Evolutionary conservation across 495 filamentous ascomycete genomes (phyloP).

Genomic region (Penicillium nucicola): DNA sequence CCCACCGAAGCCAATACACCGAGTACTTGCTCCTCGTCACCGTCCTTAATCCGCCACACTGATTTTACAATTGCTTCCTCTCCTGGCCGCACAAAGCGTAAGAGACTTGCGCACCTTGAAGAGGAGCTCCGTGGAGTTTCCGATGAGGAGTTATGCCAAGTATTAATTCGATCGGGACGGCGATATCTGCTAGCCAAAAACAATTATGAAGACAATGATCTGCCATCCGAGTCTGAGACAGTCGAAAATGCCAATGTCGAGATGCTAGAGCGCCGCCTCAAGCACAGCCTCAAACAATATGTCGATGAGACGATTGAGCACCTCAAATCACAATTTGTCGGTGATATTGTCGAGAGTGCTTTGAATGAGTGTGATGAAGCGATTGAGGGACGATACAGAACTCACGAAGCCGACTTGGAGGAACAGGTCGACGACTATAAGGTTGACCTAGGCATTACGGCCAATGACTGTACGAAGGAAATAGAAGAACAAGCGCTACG

Average conservation of each 20-base stretch:
- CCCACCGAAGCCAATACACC: slow-evolving; percentile 19
- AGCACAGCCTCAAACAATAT: slow-evolving; percentile 9
- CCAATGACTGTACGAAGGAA: too few species aligned
- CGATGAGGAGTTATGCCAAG: too few species aligned
- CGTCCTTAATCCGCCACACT: slow-evolving; percentile 17
- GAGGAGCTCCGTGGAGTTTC: too few species aligned
- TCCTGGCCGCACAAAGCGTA: slow-evolving; percentile 8
- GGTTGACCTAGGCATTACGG: too few species aligned
- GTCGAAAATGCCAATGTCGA: slow-evolving; percentile 5
- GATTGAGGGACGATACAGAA: slow-evolving; percentile 13
- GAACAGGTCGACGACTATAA: too few species aligned
- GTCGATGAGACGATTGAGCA: too few species aligned
- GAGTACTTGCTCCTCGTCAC: slow-evolving; percentile 16
- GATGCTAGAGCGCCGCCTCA: slow-evolving; percentile 11
- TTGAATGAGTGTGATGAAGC: slow-evolving; percentile 14
- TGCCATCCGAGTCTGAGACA: slow-evolving; percentile 2
- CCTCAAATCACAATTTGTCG: slow-evolving; percentile 5
- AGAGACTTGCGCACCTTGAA: slow-evolving; percentile 11
- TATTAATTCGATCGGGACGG: too few species aligned
- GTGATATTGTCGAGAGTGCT: slow-evolving; percentile 11
- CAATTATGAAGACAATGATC: slow-evolving; percentile 9
- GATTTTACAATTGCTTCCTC: background rate
- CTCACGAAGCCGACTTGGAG: slow-evolving; percentile 13
- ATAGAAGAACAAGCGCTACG: too few species aligned
- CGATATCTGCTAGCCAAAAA: slow-evolving; percentile 18